Conservation (phyloP, 202 grass and related monocot genomes). For the Sporobolus alterniflorus region DNA sequence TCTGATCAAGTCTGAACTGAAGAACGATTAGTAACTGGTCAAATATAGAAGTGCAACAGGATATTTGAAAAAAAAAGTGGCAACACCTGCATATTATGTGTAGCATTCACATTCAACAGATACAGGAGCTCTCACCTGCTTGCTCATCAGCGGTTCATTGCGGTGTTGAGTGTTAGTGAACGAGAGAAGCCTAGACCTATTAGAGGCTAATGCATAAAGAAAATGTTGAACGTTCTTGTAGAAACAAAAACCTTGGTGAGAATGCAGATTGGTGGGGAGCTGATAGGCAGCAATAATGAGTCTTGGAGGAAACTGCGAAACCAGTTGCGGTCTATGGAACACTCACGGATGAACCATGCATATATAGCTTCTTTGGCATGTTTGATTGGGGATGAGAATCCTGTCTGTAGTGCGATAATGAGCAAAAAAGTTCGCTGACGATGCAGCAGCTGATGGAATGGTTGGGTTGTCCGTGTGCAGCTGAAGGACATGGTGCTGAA, state of each 20-base stretch:
- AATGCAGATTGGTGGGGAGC: background rate
- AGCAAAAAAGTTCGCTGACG: too few species aligned
- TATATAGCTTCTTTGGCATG: too few species aligned
- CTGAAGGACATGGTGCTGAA: conserved; percentile 91
- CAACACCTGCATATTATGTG: conserved; percentile 20
- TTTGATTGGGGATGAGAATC: too few species aligned
- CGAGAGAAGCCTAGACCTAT: background rate
- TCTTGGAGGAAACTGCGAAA: too few species aligned
- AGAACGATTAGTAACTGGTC: conserved; percentile 24
- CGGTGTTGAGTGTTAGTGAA: background rate
- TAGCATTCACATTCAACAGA: conserved; percentile 24
- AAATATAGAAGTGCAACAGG: background rate
- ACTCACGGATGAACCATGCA: background rate
- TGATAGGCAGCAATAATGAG: background rate
- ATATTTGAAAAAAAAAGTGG: conserved; percentile 27
- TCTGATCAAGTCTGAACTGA: conserved; percentile 46
- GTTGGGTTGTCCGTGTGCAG: conserved; percentile 42
- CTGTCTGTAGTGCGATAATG: too few species aligned
- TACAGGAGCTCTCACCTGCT: background rate
- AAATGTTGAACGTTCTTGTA: background rate
- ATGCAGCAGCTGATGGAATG: background rate
- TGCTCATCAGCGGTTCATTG: background rate
- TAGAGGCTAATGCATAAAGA: background rate
- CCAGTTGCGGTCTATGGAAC: background rate
- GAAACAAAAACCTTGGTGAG: background rate